phyloP scores from a whole-genome alignment of 768 basidiomycete genomes.

The Kwoniella europaea region DNA sequence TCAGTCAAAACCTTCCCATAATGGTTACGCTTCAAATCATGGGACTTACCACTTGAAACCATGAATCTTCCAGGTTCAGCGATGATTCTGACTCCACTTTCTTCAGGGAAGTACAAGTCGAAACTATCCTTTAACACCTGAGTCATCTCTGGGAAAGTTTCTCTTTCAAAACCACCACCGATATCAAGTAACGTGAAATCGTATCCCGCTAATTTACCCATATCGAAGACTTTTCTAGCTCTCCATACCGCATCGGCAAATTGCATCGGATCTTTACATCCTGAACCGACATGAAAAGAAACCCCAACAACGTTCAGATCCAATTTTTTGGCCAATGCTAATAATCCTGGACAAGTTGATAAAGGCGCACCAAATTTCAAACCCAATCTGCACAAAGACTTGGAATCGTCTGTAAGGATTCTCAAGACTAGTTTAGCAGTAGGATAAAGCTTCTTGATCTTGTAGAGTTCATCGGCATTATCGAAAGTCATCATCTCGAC shows the following conservation, averaged over 20 bases:
- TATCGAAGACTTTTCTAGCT: conserved; percentile 81
- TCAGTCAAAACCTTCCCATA: not conserved
- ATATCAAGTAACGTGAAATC: conserved; percentile 83
- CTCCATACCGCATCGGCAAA: conserved; percentile 88
- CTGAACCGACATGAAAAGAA: conserved; percentile 97
- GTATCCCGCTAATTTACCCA: conserved; percentile 81
- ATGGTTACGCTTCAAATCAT: too few relatives aligned
- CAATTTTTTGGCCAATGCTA: conserved; percentile 78
- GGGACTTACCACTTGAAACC: conserved; percentile 64
- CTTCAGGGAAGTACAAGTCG: conserved; percentile 73
- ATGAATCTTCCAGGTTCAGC: conserved; percentile 96
- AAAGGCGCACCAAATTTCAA: conserved; percentile 96
- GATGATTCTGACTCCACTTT: conserved; percentile 72
- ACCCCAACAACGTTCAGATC: conserved; percentile 87
- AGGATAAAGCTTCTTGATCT: conserved; percentile 81
- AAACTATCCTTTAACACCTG: conserved; percentile 72
- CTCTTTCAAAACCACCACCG: conserved; percentile 94
- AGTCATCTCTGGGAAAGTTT: conserved; percentile 80
- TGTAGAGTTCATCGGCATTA: conserved; percentile 93
- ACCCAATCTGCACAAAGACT: conserved; percentile 88
- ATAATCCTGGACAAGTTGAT: conserved; percentile 74
- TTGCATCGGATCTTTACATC: conserved; percentile 88
- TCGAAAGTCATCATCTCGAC: conserved; percentile 98
- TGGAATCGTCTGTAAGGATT: conserved; percentile 97
- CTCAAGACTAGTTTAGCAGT: conserved; percentile 84